Conservation (phyloP, 805 yeast genomes). For the Tetrapisispora fleetii region DNA sequence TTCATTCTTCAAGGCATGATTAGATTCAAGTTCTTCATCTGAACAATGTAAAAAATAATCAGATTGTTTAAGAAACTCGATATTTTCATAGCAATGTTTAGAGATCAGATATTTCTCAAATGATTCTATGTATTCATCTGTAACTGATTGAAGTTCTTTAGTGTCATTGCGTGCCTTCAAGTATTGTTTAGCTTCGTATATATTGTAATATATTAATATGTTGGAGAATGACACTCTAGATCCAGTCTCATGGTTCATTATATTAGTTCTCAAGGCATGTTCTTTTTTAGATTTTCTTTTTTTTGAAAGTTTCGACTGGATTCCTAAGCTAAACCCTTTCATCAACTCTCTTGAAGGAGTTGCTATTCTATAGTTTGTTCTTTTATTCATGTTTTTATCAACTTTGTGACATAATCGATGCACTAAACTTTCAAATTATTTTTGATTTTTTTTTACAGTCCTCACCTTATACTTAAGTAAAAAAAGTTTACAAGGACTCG, state of each 20-base stretch:
- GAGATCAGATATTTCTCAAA: constrained; percentile 18
- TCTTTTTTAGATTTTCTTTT: background rate
- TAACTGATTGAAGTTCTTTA: background rate
- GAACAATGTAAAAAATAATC: background rate
- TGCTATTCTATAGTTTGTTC: too few relatives aligned
- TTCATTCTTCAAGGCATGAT: constrained; percentile 3
- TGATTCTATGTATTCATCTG: background rate
- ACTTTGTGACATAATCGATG: background rate
- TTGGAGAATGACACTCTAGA: background rate
- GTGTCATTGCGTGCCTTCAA: background rate
- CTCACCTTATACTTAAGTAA: too few relatives aligned
- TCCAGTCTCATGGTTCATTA: background rate
- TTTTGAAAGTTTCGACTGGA: background rate
- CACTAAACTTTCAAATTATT: too few relatives aligned
- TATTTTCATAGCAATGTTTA: constrained; percentile 27
- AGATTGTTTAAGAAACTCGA: constrained; percentile 15
- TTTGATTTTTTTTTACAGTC: too few relatives aligned
- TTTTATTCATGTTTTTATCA: background rate
- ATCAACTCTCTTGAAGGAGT: background rate
- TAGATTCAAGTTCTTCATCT: constrained; percentile 2
- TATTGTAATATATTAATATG: background rate
- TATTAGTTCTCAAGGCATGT: background rate
- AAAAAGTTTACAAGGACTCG: too few relatives aligned
- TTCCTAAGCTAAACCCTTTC: background rate
- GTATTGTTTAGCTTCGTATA: background rate